phyloP scores from a whole-genome alignment of 371 early-diverging fungal species.

The Mortierella sp. region DNA sequence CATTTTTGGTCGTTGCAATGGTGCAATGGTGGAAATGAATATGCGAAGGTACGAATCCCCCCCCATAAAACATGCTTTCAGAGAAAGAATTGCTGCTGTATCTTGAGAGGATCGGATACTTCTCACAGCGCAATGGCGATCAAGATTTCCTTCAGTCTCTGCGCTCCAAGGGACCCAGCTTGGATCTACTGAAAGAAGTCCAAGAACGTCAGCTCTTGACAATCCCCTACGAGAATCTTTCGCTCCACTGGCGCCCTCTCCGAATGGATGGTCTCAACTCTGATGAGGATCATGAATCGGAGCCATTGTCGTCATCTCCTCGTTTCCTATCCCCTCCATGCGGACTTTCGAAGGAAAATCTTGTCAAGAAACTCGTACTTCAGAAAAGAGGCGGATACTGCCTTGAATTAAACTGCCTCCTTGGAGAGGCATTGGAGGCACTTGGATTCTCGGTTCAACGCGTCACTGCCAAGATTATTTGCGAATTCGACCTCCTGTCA shows the following conservation, averaged over 20 bases:
- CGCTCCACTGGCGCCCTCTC: slow-evolving; percentile 15
- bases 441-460: slow-evolving; percentile 11
- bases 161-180: neutral
- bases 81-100: neutral
- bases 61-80: neutral
- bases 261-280: neutral
- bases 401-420: slow-evolving; percentile 3
- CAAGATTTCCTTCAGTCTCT: too few relatives aligned
- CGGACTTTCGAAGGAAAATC: neutral
- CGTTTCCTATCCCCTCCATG: slow-evolving; percentile 1
- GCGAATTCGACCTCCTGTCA: neutral
- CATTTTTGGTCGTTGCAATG: slow-evolving; percentile 11
- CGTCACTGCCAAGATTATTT: slow-evolving; percentile 10
- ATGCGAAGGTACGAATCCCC: neutral
- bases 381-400: slow-evolving; percentile 23
- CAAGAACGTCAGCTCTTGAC: neutral
- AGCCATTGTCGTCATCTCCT: neutral
- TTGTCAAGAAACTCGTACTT: slow-evolving; percentile 12
- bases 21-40: neutral
- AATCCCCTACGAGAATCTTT: slow-evolving; percentile 17
- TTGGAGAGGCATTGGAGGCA: neutral
- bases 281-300: neutral
- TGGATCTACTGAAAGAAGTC: neutral
- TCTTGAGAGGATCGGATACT: slow-evolving; percentile 9
- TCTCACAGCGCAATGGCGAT: neutral